Evolutionary conservation across 768 basidiomycete species (phyloP), one percentile per base, ranked within the genome.

Genomic region (Serendipita indica): DNA sequence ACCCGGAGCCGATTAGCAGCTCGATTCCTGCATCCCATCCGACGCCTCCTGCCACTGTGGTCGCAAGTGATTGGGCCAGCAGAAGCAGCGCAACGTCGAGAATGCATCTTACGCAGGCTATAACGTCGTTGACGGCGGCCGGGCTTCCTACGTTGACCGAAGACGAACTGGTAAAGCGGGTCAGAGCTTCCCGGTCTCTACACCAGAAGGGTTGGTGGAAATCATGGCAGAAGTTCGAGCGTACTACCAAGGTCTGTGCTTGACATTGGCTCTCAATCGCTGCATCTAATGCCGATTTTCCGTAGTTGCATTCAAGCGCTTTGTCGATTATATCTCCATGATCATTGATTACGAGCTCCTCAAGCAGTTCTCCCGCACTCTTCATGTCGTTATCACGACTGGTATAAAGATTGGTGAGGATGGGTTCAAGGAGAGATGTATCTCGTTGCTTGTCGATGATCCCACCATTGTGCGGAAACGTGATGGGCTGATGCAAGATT

Each of bases 221-320:
- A 83, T 86, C 63, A 86, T 87, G 83, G 82, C 82, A 0, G 76
- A 80, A 58, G 82, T 85, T 1, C 73, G 83, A 3, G 84, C 81
- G 0, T 86, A 86, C 62, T 86, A 86, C 67, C 83, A 86, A 73
- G 84, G 86, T 83, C 13, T 27, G 43, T 14, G 43, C 7, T 46
- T 46, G 25, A 10, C 35, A 18, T 43, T 20, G 16, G n/a, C 25
- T 18, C 49, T 54, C 25, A 54, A n/a, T n/a, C n/a, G n/a, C n/a
- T n/a, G 4, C 32, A 4, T 33, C 22, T 86, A 86, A 63, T 16
- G n/a, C n/a, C n/a, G n/a, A n/a, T n/a, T n/a, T n/a, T n/a, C n/a
- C n/a, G n/a, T 59, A 84, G 81, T 83, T 1, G 76, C 79, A 0
- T 81, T 78, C 65, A 81, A 82, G 66, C 74, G 81, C 1, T 76